These are phyloP conservation scores for Ganoderma lucidum DNA, from an alignment of 1,284 basidiomycete genomes.

Conservation along the genomic window DNA sequence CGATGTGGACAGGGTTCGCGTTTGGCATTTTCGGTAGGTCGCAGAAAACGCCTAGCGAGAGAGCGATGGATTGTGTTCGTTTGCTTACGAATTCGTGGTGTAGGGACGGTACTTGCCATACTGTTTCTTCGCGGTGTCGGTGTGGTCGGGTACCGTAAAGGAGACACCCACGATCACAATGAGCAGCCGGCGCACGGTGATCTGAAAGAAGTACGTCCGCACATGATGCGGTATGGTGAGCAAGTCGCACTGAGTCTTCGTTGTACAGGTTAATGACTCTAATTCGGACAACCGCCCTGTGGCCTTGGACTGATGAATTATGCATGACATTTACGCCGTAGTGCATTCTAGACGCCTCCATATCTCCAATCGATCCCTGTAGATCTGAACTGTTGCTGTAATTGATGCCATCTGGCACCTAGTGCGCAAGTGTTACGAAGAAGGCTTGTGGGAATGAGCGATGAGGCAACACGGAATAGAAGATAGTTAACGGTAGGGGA, in stretches of 20 bases:
- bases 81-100: slow-evolving; percentile 10
- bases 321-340: no score
- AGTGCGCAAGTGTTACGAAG: no score
- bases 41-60: background rate
- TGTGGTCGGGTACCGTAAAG: slow-evolving; percentile 55
- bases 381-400: no score
- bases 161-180: background rate
- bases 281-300: no score
- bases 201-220: background rate
- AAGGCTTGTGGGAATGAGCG: no score
- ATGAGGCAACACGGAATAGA: no score
- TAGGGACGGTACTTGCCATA: slow-evolving; percentile 58
- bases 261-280: no score
- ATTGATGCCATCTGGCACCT: no score
- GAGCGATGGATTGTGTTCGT: background rate
- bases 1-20: slow-evolving; percentile 70
- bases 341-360: no score
- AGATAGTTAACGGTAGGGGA: no score
- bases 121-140: slow-evolving; percentile 68
- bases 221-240: background rate
- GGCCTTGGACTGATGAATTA: no score
- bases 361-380: no score
- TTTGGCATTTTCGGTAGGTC: slow-evolving; percentile 64
- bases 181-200: background rate
- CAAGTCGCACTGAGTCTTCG: background rate